phyloP scores from a whole-genome alignment of 2,329 filamentous ascomycete species.

The Cordyceps cicadae region DNA sequence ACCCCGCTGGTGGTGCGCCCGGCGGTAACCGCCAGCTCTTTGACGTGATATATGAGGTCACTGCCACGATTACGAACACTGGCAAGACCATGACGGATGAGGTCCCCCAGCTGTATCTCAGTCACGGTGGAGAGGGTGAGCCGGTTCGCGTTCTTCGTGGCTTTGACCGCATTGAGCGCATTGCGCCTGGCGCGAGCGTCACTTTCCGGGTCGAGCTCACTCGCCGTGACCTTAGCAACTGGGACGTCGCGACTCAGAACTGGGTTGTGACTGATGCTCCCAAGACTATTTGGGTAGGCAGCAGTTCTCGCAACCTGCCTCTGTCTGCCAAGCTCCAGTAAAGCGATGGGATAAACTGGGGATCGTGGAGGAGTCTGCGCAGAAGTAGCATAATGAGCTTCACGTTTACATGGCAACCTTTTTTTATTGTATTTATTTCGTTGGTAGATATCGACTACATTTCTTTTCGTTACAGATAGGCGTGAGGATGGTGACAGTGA shows the following conservation, averaged over 20 bases:
- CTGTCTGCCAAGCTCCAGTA: conserved; percentile 27
- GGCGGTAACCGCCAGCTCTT: conserved; percentile 60
- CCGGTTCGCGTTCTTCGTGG: conserved; percentile 60
- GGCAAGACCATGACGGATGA: conserved; percentile 59
- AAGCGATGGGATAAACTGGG: background rate
- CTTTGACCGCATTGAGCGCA: conserved; percentile 65
- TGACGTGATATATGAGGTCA: conserved; percentile 60
- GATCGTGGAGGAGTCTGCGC: background rate
- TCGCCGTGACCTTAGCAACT: conserved; percentile 77
- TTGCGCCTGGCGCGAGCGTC: conserved; percentile 59
- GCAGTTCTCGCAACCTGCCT: conserved; percentile 47
- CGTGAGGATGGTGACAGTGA: no score
- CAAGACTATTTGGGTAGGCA: conserved; percentile 49
- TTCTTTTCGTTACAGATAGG: background rate
- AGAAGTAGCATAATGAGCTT: conserved; percentile 5
- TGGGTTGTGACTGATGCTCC: conserved; percentile 57
- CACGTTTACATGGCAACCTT: conserved; percentile 1
- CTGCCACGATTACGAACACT: conserved; percentile 63
- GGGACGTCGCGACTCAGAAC: conserved; percentile 72
- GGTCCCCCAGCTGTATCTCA: conserved; percentile 70
- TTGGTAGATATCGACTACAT: background rate
- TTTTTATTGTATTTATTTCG: conserved; percentile 8
- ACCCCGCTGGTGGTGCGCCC: conserved; percentile 42
- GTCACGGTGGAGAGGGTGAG: conserved; percentile 70
- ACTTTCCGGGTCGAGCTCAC: conserved; percentile 63